Conservation (phyloP, 2,329 filamentous ascomycete species). For the Verticillium nonalfalfae region DNA sequence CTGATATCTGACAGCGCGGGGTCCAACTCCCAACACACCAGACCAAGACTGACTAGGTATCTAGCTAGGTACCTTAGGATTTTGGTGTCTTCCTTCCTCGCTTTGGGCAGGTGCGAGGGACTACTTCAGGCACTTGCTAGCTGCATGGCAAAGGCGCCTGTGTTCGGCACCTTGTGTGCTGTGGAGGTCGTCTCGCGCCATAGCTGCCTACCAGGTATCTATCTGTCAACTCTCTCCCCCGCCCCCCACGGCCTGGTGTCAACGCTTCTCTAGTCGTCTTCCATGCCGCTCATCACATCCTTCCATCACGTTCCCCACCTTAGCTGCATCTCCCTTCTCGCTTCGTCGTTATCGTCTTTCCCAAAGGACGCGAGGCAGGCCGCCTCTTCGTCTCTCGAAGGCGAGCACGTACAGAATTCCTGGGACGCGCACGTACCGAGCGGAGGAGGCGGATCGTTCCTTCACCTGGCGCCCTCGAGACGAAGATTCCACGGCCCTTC, state of each 20-base stretch:
- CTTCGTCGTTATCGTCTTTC: background rate
- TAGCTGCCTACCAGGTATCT: background rate
- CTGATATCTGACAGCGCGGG: background rate
- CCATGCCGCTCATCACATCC: background rate
- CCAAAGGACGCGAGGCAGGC: too few relatives aligned
- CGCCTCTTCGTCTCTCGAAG: too few relatives aligned
- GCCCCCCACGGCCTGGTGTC: too few relatives aligned
- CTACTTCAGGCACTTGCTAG: background rate
- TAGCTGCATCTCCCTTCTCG: background rate
- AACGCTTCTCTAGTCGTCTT: background rate
- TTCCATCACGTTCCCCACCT: background rate
- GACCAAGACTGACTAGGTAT: background rate
- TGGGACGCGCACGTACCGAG: too few relatives aligned
- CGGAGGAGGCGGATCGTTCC: background rate
- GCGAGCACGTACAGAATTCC: too few relatives aligned
- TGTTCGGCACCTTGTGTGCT: background rate
- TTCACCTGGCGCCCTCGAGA: background rate
- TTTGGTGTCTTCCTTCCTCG: background rate
- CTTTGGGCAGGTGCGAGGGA: background rate
- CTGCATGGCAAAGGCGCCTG: background rate
- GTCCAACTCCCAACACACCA: background rate
- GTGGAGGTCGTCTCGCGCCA: background rate
- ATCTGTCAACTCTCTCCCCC: background rate
- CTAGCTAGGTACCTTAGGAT: too few relatives aligned
- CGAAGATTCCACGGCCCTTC: background rate